Conservation (phyloP, 2,329 filamentous ascomycete species). For the Aulographum hederae region DNA sequence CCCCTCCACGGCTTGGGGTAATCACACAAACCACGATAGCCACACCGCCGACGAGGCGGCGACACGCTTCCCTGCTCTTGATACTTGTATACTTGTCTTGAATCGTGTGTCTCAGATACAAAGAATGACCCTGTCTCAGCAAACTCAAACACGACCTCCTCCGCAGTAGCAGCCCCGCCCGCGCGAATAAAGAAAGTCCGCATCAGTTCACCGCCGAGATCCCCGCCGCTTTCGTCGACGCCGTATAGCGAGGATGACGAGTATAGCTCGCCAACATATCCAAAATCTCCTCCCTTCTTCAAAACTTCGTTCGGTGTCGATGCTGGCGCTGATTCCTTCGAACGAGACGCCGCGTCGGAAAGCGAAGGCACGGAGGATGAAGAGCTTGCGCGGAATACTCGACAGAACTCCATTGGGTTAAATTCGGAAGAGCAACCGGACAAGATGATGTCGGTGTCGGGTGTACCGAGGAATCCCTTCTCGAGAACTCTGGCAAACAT, state of each 20-base stretch:
- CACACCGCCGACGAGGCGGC: neutral
- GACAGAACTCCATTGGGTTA: conserved; percentile 6
- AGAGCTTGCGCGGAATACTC: conserved; percentile 11
- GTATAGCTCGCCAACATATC: neutral
- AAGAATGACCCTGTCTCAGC: neutral
- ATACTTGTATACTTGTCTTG: neutral
- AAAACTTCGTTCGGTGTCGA: conserved; percentile 11
- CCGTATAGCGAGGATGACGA: neutral
- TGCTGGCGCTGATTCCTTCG: conserved; percentile 19
- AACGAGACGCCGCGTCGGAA: conserved; percentile 11
- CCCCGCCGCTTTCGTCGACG: conserved; percentile 12
- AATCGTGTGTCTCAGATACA: neutral
- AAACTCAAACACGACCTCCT: neutral
- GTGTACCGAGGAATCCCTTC: conserved; percentile 14
- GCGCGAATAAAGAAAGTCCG: conserved; percentile 50
- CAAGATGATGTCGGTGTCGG: conserved; percentile 1
- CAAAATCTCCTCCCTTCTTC: neutral
- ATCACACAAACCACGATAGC: neutral
- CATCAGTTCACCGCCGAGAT: conserved; percentile 22
- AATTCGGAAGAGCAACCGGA: neutral
- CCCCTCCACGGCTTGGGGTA: neutral
- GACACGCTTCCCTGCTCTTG: neutral
- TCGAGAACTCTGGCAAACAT: conserved; percentile 19
- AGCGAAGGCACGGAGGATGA: conserved; percentile 12
- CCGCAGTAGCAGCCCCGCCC: too few relatives aligned